Evolutionary conservation across 345 rosid genomes (phyloP), one percentile per base, ranked within the genome.

Genomic region (Combretum micranthum): DNA sequence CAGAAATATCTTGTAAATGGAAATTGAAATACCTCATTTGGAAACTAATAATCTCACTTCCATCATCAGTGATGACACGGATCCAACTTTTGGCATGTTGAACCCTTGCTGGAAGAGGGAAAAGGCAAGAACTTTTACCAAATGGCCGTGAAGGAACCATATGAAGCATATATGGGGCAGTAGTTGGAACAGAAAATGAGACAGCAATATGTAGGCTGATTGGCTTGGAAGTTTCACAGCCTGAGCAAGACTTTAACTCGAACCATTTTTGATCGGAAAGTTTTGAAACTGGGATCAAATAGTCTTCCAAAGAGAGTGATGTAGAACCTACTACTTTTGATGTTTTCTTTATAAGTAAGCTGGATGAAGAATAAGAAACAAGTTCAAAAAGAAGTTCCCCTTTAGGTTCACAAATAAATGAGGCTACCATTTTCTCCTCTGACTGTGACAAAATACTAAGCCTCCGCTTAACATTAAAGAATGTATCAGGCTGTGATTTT

Each of bases 301-400:
- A 74, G 75, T 85, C 78, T 13, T 77, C 63, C 55, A 87, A 63
- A 59, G 88, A 80, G n/a, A 93, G 66, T 59, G 78, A 74, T 46
- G 77, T 53, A 57, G 73, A 71, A 25, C 97, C 99, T 62, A 90
- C 47, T 63, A 66, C 72, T 69, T 71, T 83, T 47, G 53, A 57
- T 22, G 71, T 44, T 63, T 68, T 78, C 59, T 51, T 45, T 44
- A 72, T 32, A 11, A 67, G 74, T 67, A 79, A 57, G 53, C 62
- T 77, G 49, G 88, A 83, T 60, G 83, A 61, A 57, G 83, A 72
- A 56, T 70, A 63, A 32, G 87, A 79, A 59, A 77, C 65, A 19
- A 94, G 87, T 61, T 89, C 88, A 60, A 94, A 82, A 51, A 75
- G 70, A 55, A 94, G 75, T 63, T 93, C 82, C 54, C 97, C 97